Percentiles rank a stretch among this genome's conserved stretches.
These are phyloP conservation scores for Orobanche coerulescens DNA, from an alignment of 257 asterid genomes.

Conservation along the genomic window DNA sequence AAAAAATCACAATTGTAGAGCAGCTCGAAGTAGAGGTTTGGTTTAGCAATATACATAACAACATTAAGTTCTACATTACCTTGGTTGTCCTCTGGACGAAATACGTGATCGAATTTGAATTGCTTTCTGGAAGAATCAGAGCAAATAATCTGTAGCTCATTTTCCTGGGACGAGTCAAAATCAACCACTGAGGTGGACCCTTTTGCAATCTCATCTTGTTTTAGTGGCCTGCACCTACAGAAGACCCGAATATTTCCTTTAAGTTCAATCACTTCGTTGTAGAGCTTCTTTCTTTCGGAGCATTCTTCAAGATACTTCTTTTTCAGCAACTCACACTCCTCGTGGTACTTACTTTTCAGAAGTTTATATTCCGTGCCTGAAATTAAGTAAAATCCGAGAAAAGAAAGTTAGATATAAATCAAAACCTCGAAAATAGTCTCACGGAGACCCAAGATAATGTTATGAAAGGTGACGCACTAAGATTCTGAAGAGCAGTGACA, in stretches of 20 bases:
- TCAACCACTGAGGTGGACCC: conserved; percentile 64
- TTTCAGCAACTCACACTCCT: conserved; percentile 51
- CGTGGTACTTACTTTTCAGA: conserved; percentile 45
- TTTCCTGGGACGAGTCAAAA: conserved; percentile 65
- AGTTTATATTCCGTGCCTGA: conserved; percentile 57
- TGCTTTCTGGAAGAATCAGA: conserved; percentile 73
- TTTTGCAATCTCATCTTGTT: conserved; percentile 57
- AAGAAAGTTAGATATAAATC: conserved; percentile 8
- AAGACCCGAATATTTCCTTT: conserved; percentile 95
- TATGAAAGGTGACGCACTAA: conserved; percentile 39
- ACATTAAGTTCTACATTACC: conserved; percentile 33
- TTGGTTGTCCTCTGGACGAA: conserved; percentile 76
- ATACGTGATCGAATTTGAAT: conserved; percentile 79
- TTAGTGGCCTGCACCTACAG: conserved; percentile 92
- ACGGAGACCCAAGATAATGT: not conserved
- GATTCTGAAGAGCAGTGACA: conserved; percentile 45
- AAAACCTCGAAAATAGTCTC: not conserved
- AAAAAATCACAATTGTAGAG: not conserved
- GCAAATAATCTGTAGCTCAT: conserved; percentile 66
- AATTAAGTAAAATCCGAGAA: conserved; percentile 12
- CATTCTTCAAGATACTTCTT: conserved; percentile 68
- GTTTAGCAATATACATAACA: not conserved
- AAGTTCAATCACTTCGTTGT: conserved; percentile 89
- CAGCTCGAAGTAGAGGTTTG: not conserved
- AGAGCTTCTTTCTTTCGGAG: conserved; percentile 61